Conservation (phyloP, 2,329 filamentous ascomycete genomes). For the Tolypocladium capitatum region DNA sequence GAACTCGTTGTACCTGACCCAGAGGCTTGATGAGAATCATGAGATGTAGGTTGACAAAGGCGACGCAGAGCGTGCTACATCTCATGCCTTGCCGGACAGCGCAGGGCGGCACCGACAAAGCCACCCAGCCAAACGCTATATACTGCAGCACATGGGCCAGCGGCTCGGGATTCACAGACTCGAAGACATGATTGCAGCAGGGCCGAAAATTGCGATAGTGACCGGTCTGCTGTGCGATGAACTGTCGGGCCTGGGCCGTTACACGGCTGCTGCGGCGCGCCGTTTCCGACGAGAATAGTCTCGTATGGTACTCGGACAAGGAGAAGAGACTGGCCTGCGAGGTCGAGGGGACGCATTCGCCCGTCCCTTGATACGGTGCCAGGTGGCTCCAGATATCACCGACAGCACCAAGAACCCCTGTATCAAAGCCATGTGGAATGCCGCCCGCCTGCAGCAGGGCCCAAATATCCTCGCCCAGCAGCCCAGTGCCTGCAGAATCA, state of each 20-base stretch:
- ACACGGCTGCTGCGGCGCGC: constrained; percentile 17
- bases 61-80: neutral
- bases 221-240: constrained; percentile 1
- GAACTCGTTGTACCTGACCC: neutral
- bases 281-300: constrained; percentile 21
- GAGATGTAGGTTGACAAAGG: neutral
- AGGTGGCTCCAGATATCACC: constrained; percentile 1
- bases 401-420: neutral
- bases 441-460: neutral
- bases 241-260: constrained; percentile 4
- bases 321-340: neutral
- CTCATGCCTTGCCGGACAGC: neutral
- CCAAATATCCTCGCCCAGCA: neutral
- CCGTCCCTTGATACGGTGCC: neutral
- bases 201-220: neutral
- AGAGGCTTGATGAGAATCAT: neutral
- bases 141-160: neutral
- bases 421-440: constrained; percentile 1
- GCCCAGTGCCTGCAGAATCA: neutral
- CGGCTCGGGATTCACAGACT: neutral
- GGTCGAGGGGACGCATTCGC: neutral
- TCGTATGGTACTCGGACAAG: constrained; percentile 17
- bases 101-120: neutral
- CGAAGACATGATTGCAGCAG: neutral
- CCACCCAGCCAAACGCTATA: neutral